phyloP scores from a whole-genome alignment of 345 rosid genomes.

The Corchorus olitorius region DNA sequence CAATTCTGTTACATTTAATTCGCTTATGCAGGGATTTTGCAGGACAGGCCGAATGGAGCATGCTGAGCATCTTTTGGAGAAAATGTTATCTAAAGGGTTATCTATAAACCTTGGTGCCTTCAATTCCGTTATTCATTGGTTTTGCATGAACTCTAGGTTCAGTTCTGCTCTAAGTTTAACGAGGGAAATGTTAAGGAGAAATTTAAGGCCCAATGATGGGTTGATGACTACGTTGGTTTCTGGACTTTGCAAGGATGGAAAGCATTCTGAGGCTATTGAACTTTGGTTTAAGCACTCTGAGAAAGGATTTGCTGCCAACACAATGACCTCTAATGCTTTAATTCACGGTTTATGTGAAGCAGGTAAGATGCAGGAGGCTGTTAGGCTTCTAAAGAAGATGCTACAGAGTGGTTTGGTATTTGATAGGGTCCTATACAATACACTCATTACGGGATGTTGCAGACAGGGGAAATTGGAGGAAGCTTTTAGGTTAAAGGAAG shows the following conservation, averaged over 20 bases:
- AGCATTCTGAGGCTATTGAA: slow-evolving; percentile 54
- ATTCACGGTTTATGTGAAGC: slow-evolving; percentile 73
- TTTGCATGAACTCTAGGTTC: slow-evolving; percentile 52
- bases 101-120: slow-evolving; percentile 53
- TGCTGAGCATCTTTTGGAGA: slow-evolving; percentile 58
- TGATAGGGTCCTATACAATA: slow-evolving; percentile 65
- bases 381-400: slow-evolving; percentile 56
- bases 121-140: slow-evolving; percentile 55
- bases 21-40: slow-evolving; percentile 66
- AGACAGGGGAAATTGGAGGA: slow-evolving; percentile 53
- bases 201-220: slow-evolving; percentile 66
- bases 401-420: slow-evolving; percentile 45
- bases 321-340: slow-evolving; percentile 68
- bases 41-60: slow-evolving; percentile 45
- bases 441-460: slow-evolving; percentile 57
- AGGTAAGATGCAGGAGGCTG: slow-evolving; percentile 58
- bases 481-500: slow-evolving; percentile 58
- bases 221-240: slow-evolving; percentile 59
- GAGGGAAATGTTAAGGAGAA: slow-evolving; percentile 60
- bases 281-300: slow-evolving; percentile 55
- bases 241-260: slow-evolving; percentile 64
- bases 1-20: slow-evolving; percentile 65
- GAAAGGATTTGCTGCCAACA: slow-evolving; percentile 51
- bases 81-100: slow-evolving; percentile 61
- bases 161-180: slow-evolving; percentile 50